Percentiles rank a stretch among this genome's conserved stretches.
Conservation (phyloP, 805 yeast genomes). For the Naumovozyma dairenensis region DNA sequence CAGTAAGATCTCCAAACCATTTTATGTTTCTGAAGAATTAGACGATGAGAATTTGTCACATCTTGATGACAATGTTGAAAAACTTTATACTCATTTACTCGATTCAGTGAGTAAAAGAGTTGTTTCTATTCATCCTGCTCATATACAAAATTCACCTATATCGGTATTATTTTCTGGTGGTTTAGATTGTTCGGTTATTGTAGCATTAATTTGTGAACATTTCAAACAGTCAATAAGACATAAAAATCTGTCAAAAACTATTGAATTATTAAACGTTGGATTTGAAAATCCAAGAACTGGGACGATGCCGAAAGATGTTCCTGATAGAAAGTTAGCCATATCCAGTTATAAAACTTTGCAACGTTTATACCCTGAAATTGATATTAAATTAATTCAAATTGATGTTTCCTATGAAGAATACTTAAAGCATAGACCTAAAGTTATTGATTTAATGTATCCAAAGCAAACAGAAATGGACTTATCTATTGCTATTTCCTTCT, state of each 20-base stretch:
- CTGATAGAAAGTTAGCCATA: constrained; percentile 73
- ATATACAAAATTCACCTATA: constrained; percentile 31
- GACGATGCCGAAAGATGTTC: constrained; percentile 52
- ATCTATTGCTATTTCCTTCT: constrained; percentile 91
- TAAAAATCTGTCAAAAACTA: constrained; percentile 8
- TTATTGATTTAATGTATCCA: constrained; percentile 67
- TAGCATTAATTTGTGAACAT: constrained; percentile 36
- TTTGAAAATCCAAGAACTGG: constrained; percentile 82
- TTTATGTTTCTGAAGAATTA: constrained; percentile 12
- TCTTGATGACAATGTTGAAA: constrained; percentile 5
- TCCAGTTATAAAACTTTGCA: constrained; percentile 47
- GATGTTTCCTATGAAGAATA: constrained; percentile 68
- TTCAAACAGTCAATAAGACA: constrained; percentile 4
- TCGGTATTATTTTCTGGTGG: constrained; percentile 90
- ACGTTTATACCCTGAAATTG: constrained; percentile 32
- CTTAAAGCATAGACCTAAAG: constrained; percentile 38
- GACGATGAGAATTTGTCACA: constrained; percentile 16
- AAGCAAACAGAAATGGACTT: constrained; percentile 88
- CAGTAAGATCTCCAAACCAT: constrained; percentile 10
- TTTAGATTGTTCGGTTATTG: constrained; percentile 78
- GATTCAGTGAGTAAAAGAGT: constrained; percentile 41
- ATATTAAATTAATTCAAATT: constrained; percentile 50
- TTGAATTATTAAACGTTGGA: constrained; percentile 81
- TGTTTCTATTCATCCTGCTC: constrained; percentile 50
- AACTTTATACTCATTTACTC: constrained; percentile 26